A percentile compares a stretch with the other conserved stretches of the same genome.
phyloP scores from a whole-genome alignment of 192 early-diverging fungal species.

The Phycomyces nitens region DNA sequence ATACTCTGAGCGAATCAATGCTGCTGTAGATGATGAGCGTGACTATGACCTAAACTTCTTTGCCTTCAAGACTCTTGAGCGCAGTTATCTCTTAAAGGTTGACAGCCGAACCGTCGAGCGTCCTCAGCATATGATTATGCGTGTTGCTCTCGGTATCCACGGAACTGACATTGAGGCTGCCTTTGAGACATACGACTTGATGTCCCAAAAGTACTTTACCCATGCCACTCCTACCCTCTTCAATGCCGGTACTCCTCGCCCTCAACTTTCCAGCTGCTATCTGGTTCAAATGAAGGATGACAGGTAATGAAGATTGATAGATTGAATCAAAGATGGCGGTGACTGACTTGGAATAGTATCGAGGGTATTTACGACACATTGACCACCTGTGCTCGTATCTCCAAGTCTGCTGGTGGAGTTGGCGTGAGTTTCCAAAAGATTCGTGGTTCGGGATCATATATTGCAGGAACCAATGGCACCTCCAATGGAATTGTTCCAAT shows the following conservation, averaged over 20 bases:
- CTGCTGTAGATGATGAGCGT: constrained; percentile 87
- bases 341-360: constrained; percentile 47
- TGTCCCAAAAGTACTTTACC: constrained; percentile 94
- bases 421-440: constrained; percentile 95
- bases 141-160: constrained; percentile 96
- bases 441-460: constrained; percentile 88
- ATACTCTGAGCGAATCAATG: constrained; percentile 75
- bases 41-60: constrained; percentile 98
- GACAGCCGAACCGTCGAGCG: constrained; percentile 80
- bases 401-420: constrained; percentile 94
- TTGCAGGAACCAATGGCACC: constrained; percentile 94
- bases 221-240: constrained; percentile 96
- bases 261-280: constrained; percentile 93
- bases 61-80: constrained; percentile 98
- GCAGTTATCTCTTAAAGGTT: constrained; percentile 85
- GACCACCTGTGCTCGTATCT: constrained; percentile 92
- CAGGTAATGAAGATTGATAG: constrained; percentile 8
- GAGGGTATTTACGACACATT: constrained; percentile 98
- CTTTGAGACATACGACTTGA: constrained; percentile 87
- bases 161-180: constrained; percentile 83
- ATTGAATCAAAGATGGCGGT: not conserved
- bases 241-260: constrained; percentile 95
- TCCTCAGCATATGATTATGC: constrained; percentile 97
- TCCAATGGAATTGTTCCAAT: constrained; percentile 97
- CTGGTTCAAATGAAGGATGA: constrained; percentile 93